Conservation (phyloP, 306 rosid genomes). For the Cajanus cajan region DNA sequence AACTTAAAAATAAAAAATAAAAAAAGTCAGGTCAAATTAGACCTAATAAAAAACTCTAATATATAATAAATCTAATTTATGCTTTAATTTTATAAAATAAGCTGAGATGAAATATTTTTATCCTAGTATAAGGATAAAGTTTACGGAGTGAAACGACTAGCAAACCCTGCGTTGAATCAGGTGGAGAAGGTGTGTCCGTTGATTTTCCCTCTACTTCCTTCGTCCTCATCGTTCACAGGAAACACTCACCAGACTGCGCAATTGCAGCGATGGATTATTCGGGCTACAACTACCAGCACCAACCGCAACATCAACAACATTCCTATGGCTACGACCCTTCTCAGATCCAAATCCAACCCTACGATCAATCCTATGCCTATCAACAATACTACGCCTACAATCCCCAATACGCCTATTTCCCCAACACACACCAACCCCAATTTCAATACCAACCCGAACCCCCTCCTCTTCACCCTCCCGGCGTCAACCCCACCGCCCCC, state of each 20-base stretch:
- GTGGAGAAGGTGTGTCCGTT: neutral
- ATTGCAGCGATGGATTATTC: constrained; percentile 34
- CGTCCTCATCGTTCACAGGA: neutral
- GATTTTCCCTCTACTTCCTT: neutral
- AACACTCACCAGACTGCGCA: neutral
- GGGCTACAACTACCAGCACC: constrained; percentile 30
- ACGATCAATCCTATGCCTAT: constrained; percentile 37
- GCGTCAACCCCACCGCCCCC: constrained; percentile 32
- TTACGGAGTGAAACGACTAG: neutral
- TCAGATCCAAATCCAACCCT: constrained; percentile 38
- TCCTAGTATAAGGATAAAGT: too few relatives aligned
- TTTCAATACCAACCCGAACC: constrained; percentile 32
- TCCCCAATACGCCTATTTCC: constrained; percentile 34
- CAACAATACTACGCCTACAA: constrained; percentile 41
- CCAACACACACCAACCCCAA: constrained; percentile 21
- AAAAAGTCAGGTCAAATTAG: too few relatives aligned
- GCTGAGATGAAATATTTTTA: too few relatives aligned
- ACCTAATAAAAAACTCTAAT: too few relatives aligned
- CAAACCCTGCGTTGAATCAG: neutral
- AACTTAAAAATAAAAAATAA: too few relatives aligned
- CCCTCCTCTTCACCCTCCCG: constrained; percentile 48
- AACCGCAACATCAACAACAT: neutral
- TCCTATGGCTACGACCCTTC: constrained; percentile 38
- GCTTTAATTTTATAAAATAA: too few relatives aligned
- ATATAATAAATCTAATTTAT: too few relatives aligned